Conservation (phyloP, 2,329 filamentous ascomycete genomes). For the Cladosporium sp. region DNA sequence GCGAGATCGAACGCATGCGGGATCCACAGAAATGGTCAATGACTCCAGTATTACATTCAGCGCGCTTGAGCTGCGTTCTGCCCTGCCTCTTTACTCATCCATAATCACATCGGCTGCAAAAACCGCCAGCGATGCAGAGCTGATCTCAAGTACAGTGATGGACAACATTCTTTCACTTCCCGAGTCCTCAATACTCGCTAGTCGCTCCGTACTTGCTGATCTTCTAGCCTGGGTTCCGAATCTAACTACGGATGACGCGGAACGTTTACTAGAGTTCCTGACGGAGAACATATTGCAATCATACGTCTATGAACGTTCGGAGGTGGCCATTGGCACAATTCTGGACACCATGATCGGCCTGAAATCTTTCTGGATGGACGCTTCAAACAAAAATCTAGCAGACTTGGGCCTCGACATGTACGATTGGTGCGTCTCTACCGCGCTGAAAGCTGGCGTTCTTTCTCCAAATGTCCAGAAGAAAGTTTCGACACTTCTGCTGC, state of each 20-base stretch:
- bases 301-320: slow-evolving; percentile 66
- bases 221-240: slow-evolving; percentile 23
- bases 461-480: slow-evolving; percentile 65
- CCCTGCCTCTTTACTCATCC: slow-evolving; percentile 22
- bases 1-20: slow-evolving; percentile 34
- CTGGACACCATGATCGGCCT: slow-evolving; percentile 65
- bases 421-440: slow-evolving; percentile 65
- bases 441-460: slow-evolving; percentile 63
- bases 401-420: slow-evolving; percentile 72
- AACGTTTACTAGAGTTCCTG: slow-evolving; percentile 44
- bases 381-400: slow-evolving; percentile 54
- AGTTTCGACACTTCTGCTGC: slow-evolving; percentile 65
- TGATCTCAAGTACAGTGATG: slow-evolving; percentile 17
- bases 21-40: slow-evolving; percentile 45
- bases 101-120: neutral
- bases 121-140: neutral
- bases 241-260: slow-evolving; percentile 32
- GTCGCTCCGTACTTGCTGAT: slow-evolving; percentile 21
- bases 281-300: slow-evolving; percentile 47
- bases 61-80: slow-evolving; percentile 18
- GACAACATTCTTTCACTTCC: slow-evolving; percentile 24
- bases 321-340: slow-evolving; percentile 65
- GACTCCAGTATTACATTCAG: slow-evolving; percentile 25
- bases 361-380: slow-evolving; percentile 59
- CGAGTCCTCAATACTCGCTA: slow-evolving; percentile 20